phyloP scores from a whole-genome alignment of 345 rosid genomes.

The Kandelia obovata region DNA sequence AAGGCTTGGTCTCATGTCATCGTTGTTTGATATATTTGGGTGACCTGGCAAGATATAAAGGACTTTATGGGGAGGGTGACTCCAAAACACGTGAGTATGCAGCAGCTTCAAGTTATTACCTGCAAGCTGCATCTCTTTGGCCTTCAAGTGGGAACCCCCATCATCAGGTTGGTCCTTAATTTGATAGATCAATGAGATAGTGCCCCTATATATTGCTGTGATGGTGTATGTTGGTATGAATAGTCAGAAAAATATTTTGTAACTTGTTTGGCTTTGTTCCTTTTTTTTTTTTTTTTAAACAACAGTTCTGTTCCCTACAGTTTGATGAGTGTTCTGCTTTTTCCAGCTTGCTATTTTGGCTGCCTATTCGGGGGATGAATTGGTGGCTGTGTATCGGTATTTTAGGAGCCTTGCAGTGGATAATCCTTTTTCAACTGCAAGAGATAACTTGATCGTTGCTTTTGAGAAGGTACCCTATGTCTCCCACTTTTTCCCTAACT shows the following conservation, averaged over 20 bases:
- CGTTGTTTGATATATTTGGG: constrained; percentile 98
- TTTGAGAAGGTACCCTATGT: constrained; percentile 72
- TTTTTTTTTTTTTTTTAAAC: background rate
- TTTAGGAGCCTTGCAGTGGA: constrained; percentile 94
- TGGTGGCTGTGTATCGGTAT: constrained; percentile 74
- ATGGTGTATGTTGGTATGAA: too few species aligned
- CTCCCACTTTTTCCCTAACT: background rate
- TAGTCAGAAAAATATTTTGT: background rate
- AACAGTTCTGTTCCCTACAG: background rate
- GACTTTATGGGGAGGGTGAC: constrained; percentile 83
- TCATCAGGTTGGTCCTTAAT: constrained; percentile 61
- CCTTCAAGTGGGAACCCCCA: constrained; percentile 95
- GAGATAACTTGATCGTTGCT: constrained; percentile 94
- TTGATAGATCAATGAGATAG: background rate
- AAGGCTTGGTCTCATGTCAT: constrained; percentile 84
- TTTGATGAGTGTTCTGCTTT: constrained; percentile 19
- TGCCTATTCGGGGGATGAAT: constrained; percentile 81
- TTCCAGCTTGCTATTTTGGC: constrained; percentile 95
- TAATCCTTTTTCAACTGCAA: constrained; percentile 86
- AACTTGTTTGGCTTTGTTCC: background rate
- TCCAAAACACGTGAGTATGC: constrained; percentile 75
- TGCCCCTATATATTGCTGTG: too few species aligned
- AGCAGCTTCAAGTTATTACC: constrained; percentile 92
- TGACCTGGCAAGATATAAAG: constrained; percentile 95
- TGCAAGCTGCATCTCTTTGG: constrained; percentile 89